Evolutionary conservation across 2,329 filamentous ascomycete genomes (phyloP).

Genomic region (Magnaporthiopsis incrustans): DNA sequence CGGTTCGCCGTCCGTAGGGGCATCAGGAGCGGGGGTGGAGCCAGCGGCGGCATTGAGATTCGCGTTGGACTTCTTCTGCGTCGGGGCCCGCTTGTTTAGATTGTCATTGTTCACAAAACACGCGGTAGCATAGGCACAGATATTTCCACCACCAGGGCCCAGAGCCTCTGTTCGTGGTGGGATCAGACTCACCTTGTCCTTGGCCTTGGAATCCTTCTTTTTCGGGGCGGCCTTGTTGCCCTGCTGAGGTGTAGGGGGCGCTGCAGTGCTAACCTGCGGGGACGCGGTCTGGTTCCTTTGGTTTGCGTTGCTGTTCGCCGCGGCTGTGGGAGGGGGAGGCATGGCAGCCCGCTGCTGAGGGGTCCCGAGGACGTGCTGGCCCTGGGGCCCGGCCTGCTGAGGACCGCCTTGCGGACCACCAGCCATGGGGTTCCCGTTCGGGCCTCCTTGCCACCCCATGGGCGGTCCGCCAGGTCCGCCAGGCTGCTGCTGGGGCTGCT

Average conservation of each 20-base stretch:
- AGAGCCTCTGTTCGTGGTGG: background rate
- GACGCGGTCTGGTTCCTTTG: slow-evolving; percentile 51
- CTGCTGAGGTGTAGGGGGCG: slow-evolving; percentile 70
- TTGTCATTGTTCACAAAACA: slow-evolving; percentile 8
- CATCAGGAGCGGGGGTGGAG: slow-evolving; percentile 50
- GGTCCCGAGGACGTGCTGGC: slow-evolving; percentile 54
- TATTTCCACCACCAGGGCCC: background rate
- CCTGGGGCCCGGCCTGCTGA: slow-evolving; percentile 33
- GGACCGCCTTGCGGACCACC: slow-evolving; percentile 24
- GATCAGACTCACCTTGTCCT: slow-evolving; percentile 54
- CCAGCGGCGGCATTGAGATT: slow-evolving; percentile 36
- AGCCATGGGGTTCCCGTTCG: slow-evolving; percentile 32
- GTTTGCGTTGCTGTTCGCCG: slow-evolving; percentile 31
- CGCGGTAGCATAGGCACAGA: slow-evolving; percentile 9
- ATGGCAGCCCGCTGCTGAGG: slow-evolving; percentile 61
- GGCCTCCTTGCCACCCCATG: slow-evolving; percentile 40
- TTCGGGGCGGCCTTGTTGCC: slow-evolving; percentile 66
- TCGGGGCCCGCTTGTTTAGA: slow-evolving; percentile 34
- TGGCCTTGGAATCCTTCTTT: slow-evolving; percentile 65
- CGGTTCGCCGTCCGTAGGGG: slow-evolving; percentile 46
- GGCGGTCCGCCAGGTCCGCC: slow-evolving; percentile 26
- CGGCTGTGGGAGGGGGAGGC: slow-evolving; percentile 52
- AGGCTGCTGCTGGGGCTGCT: slow-evolving; percentile 24
- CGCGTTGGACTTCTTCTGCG: slow-evolving; percentile 56
- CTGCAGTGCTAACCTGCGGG: slow-evolving; percentile 55